Conservation (phyloP, 2,329 filamentous ascomycete species). For the Aspergillus piperis region DNA sequence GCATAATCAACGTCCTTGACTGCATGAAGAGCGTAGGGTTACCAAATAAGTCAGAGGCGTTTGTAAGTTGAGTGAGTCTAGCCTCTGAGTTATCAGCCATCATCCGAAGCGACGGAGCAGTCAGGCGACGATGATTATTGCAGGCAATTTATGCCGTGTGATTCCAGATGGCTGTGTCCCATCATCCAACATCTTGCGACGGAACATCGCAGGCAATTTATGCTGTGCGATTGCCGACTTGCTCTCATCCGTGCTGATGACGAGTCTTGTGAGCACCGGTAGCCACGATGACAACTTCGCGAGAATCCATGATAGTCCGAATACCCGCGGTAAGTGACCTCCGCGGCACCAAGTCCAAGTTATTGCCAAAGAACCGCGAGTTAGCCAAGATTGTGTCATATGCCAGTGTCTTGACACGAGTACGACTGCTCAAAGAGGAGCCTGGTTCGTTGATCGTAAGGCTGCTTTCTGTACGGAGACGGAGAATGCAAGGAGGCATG, state of each 20-base stretch:
- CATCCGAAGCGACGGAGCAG: no score
- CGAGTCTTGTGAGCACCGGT: slow-evolving; percentile 79
- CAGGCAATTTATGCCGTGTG: no score
- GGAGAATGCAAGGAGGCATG: slow-evolving; percentile 82
- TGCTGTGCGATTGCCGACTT: slow-evolving; percentile 47
- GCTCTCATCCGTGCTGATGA: slow-evolving; percentile 92
- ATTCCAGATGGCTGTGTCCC: no score
- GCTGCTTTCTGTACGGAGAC: slow-evolving; percentile 82
- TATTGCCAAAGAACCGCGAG: slow-evolving; percentile 79
- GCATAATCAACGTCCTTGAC: no score
- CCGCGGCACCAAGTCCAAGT: slow-evolving; percentile 71
- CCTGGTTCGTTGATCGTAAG: slow-evolving; percentile 91
- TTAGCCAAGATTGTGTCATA: slow-evolving; percentile 87
- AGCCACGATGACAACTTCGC: slow-evolving; percentile 81
- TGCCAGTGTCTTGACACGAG: slow-evolving; percentile 81
- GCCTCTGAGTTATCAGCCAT: no score
- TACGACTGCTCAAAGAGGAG: slow-evolving; percentile 73
- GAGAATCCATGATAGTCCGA: slow-evolving; percentile 76
- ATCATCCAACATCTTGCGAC: no score
- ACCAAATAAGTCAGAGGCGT: no score
- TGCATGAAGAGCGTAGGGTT: no score
- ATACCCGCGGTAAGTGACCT: slow-evolving; percentile 85
- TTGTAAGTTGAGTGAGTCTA: no score
- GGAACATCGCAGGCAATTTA: no score
- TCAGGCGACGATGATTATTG: no score